phyloP scores from a whole-genome alignment of 2,329 filamentous ascomycete genomes.

The Pyricularia sp. region DNA sequence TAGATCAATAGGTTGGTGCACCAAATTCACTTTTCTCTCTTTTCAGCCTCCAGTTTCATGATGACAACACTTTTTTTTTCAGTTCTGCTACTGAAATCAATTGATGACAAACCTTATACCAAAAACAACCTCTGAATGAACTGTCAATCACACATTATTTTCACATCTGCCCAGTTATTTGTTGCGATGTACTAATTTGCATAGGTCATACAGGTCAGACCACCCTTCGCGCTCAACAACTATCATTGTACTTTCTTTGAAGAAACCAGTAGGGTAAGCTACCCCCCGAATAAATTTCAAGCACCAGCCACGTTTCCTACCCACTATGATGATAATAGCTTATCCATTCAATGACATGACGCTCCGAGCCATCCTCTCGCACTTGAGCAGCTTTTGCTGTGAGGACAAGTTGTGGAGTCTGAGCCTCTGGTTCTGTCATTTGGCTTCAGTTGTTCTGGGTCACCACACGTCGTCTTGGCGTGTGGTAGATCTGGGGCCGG shows the following conservation, averaged over 20 bases:
- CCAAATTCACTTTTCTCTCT: background rate
- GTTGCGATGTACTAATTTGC: background rate
- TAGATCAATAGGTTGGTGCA: background rate
- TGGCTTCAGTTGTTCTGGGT: constrained; percentile 42
- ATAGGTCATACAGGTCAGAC: background rate
- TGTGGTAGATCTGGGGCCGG: constrained; percentile 17
- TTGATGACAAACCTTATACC: constrained; percentile 54
- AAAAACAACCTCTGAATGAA: constrained; percentile 35
- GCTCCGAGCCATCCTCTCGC: constrained; percentile 60
- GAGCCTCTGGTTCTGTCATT: constrained; percentile 36
- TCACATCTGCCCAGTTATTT: background rate
- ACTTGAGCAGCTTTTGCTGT: constrained; percentile 44
- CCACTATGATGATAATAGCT: constrained; percentile 48
- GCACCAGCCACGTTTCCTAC: constrained; percentile 4
- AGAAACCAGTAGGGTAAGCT: background rate
- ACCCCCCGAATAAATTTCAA: background rate
- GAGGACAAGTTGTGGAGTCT: constrained; percentile 69
- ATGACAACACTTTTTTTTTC: constrained; percentile 49
- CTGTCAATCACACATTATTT: background rate
- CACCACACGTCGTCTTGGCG: constrained; percentile 44
- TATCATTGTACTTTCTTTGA: background rate
- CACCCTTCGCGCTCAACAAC: too few relatives aligned
- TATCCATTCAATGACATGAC: constrained; percentile 65
- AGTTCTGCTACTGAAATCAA: constrained; percentile 64
- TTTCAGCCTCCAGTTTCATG: constrained; percentile 29